These are phyloP conservation scores for Sungouiozyma intestinalis DNA, from an alignment of 805 yeast genomes.

Conservation along the genomic window DNA sequence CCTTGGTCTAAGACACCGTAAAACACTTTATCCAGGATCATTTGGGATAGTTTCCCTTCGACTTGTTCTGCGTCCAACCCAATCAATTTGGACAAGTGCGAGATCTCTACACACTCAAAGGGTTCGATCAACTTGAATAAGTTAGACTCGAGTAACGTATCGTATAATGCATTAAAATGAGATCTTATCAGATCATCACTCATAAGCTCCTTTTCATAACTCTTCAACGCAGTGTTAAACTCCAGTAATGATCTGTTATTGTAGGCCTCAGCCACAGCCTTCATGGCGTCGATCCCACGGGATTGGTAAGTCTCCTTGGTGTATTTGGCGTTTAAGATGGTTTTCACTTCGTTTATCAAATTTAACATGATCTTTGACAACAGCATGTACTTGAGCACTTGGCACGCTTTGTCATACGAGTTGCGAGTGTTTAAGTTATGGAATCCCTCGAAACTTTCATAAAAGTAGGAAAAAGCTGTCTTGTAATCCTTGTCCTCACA, in stretches of 20 bases:
- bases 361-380: conserved; percentile 89
- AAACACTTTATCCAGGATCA: conserved; percentile 93
- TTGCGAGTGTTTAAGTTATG: conserved; percentile 36
- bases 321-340: conserved; percentile 63
- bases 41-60: conserved; percentile 89
- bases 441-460: conserved; percentile 88
- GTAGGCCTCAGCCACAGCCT: conserved; percentile 82
- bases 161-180: conserved; percentile 88
- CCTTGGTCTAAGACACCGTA: conserved; percentile 97
- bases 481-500: conserved; percentile 96
- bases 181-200: conserved; percentile 82
- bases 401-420: conserved; percentile 59
- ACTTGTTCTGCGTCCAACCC: conserved; percentile 82
- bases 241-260: conserved; percentile 83
- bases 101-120: conserved; percentile 87
- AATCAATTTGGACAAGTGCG: conserved; percentile 76
- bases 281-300: conserved; percentile 90
- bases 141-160: conserved; percentile 85
- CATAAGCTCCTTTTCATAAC: conserved; percentile 64
- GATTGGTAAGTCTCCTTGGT: conserved; percentile 60
- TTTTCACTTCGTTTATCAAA: conserved; percentile 73
- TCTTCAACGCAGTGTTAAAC: conserved; percentile 71
- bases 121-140: conserved; percentile 92
- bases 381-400: conserved; percentile 84
- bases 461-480: conserved; percentile 91